Conservation (phyloP, 129 eudicot genomes). For the Calendula officinalis region DNA sequence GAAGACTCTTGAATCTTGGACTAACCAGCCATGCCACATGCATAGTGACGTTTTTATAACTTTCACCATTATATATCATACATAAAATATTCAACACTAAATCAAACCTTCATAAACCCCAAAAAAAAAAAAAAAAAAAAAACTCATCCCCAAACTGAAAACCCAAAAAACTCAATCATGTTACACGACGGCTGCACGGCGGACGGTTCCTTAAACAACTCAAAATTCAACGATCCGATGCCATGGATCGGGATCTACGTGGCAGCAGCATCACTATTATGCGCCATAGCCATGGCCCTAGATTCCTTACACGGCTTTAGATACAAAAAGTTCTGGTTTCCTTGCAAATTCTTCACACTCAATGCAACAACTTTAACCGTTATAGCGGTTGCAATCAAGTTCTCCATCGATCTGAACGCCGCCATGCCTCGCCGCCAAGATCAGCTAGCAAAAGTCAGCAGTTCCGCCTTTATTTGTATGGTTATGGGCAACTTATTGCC, state of each 20-base stretch:
- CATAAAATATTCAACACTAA: no score
- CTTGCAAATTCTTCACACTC: conserved; percentile 52
- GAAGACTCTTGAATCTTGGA: no score
- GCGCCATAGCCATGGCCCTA: conserved; percentile 46
- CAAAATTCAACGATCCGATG: conserved; percentile 51
- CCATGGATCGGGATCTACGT: conserved; percentile 61
- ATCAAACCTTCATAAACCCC: no score
- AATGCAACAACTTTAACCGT: conserved; percentile 56
- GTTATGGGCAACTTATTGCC: conserved; percentile 66
- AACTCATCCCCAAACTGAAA: background rate
- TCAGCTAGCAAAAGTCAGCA: conserved; percentile 68
- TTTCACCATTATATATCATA: no score
- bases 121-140: background rate
- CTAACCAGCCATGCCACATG: no score
- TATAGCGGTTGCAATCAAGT: conserved; percentile 46
- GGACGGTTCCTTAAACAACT: conserved; percentile 38
- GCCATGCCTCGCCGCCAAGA: conserved; percentile 63
- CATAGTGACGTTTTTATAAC: no score
- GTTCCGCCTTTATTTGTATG: conserved; percentile 52
- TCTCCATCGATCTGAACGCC: conserved; percentile 63
- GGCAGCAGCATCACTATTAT: conserved; percentile 42
- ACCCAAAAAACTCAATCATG: conserved; percentile 25
- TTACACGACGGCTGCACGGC: conserved; percentile 43
- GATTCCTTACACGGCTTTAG: conserved; percentile 49
- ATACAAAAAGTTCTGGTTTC: conserved; percentile 57